A percentile compares a stretch with the other conserved stretches of the same genome.
Conservation (phyloP, 768 basidiomycete species). For the Podaxis carcinomalis region DNA sequence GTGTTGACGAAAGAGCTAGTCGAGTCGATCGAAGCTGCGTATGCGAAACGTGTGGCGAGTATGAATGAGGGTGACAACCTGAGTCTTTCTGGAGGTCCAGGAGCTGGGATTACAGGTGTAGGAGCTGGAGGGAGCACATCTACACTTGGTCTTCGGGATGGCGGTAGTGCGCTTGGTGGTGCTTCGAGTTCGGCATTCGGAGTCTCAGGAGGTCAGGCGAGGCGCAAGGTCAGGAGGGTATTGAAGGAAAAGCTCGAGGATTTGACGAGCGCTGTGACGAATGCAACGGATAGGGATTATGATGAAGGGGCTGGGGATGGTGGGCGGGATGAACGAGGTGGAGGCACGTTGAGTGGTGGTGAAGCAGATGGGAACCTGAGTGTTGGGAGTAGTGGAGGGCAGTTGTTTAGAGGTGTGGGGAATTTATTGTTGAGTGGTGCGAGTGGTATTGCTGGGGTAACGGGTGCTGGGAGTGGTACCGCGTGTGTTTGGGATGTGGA, state of each 20-base stretch:
- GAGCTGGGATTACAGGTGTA: background rate
- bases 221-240: conserved; percentile 61
- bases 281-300: conserved; percentile 11
- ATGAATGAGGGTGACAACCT: background rate
- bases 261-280: conserved; percentile 25
- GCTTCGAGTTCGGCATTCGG: background rate
- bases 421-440: conserved; percentile 31
- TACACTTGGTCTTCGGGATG: background rate
- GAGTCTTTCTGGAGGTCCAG: background rate
- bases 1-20: conserved; percentile 44
- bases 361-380: conserved; percentile 18
- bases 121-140: background rate
- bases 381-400: conserved; percentile 25
- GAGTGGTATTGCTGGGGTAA: conserved; percentile 16
- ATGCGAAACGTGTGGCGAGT: conserved; percentile 30
- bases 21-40: conserved; percentile 40
- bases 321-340: conserved; percentile 23
- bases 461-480: conserved; percentile 20
- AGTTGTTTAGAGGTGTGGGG: conserved; percentile 39
- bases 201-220: conserved; percentile 26
- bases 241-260: conserved; percentile 60
- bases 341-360: conserved; percentile 20
- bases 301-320: conserved; percentile 23
- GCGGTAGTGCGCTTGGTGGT: background rate
- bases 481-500: conserved; percentile 39